Evolutionary conservation across 1,139 yeast species (phyloP).

Genomic region (Komagataea norvegica): DNA sequence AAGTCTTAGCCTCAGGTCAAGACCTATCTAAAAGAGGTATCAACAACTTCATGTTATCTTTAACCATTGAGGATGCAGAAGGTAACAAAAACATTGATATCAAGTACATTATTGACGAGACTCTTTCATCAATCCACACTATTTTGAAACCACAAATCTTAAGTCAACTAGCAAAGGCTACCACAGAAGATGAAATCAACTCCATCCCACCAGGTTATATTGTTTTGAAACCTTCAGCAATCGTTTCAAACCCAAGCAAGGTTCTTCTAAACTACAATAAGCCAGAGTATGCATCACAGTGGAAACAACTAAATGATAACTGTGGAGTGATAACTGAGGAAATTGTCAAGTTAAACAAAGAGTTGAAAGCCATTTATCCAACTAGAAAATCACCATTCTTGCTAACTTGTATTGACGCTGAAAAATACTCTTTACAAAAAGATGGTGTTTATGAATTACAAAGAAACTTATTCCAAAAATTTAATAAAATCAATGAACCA

Average conservation of each 20-base stretch:
- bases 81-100: conserved; percentile 64
- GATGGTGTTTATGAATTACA: conserved; percentile 85
- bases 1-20: conserved; percentile 68
- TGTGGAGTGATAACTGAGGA: conserved; percentile 55
- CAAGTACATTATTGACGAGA: conserved; percentile 57
- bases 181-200: conserved; percentile 48
- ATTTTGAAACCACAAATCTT: conserved; percentile 67
- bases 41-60: conserved; percentile 88
- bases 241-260: conserved; percentile 69
- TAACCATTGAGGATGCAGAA: conserved; percentile 90
- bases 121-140: conserved; percentile 61
- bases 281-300: conserved; percentile 48
- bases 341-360: conserved; percentile 52
- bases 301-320: conserved; percentile 58
- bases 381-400: conserved; percentile 74
- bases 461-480: conserved; percentile 70
- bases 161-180: conserved; percentile 36
- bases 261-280: conserved; percentile 61
- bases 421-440: conserved; percentile 78
- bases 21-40: conserved; percentile 68
- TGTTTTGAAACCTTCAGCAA: conserved; percentile 92
- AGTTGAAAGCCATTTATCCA: conserved; percentile 51
- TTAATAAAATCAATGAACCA: conserved; percentile 56
- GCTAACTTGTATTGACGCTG: conserved; percentile 89
- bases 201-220: conserved; percentile 74